Evolutionary conservation across 2,329 filamentous ascomycete genomes (phyloP).

Genomic region (Exophiala xenobiotica): DNA sequence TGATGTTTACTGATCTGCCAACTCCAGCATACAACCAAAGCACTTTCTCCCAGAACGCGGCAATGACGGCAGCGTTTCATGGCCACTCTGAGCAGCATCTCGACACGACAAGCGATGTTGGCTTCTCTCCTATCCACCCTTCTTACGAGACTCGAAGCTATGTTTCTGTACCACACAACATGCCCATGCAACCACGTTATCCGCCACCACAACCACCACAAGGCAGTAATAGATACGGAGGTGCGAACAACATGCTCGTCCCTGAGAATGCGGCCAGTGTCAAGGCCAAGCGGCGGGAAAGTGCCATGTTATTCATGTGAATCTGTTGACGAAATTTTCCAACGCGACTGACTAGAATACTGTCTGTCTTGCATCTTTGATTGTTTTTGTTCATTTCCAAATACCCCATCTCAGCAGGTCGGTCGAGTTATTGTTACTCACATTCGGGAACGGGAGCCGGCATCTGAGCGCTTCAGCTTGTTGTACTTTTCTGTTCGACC

Average conservation of each 20-base stretch:
- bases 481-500: neutral
- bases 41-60: constrained; percentile 42
- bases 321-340: neutral
- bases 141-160: constrained; percentile 30
- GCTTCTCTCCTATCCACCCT: constrained; percentile 44
- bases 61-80: constrained; percentile 31
- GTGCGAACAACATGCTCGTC: constrained; percentile 43
- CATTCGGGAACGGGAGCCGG: neutral
- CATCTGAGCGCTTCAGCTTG: neutral
- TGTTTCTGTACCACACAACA: constrained; percentile 33
- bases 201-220: constrained; percentile 24
- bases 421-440: neutral
- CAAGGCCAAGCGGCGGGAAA: constrained; percentile 50
- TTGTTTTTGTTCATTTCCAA: neutral
- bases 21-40: constrained; percentile 63
- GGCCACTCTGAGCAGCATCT: constrained; percentile 48
- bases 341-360: neutral
- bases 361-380: neutral
- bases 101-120: constrained; percentile 41
- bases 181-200: constrained; percentile 22
- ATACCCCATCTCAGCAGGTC: neutral
- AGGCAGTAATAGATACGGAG: constrained; percentile 31
- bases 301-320: constrained; percentile 39
- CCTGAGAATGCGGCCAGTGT: constrained; percentile 39
- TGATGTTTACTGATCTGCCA: constrained; percentile 66